Base-by-base conservation (phyloP, 768 basidiomycete genomes). In the Rhodosporidiobolus sp. region DNA sequence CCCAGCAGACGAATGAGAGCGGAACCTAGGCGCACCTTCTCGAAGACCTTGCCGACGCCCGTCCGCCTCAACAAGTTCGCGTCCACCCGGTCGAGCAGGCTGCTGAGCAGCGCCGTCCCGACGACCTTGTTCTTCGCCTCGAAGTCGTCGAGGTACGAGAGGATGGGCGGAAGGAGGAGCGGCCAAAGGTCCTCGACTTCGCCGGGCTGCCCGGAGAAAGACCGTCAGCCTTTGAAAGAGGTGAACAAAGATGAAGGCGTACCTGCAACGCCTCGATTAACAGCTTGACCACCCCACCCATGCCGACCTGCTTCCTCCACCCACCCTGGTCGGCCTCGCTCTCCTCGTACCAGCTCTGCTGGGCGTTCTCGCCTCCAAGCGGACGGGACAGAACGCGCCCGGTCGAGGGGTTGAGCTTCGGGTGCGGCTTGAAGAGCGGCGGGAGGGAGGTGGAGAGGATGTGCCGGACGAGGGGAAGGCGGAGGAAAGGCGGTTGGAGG, bases 141-240 rank as follows among this genome's bases (percentile, higher is more conserved):
- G 57, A 30, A 67, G 65, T 74, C 73, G 30, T 74, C 73, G 32
- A 74, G 62, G 38, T 43, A 74, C 17, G 60, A 16, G 32, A 74
- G 53, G 2, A 74, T 6, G 6, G 73, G 73, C 34, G 73, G 73
- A 1, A 74, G 57, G 11, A 74, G 38, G 24, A 58, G 46, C 0
- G 64, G 73, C 73, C 73, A 74, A 1, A 70, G 45, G 17, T 74
- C 73, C 45, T 74, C 73, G 32, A 70, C 34, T 34, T 74, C 69
- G 30, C 54, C 45, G 6, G 34, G 50, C 73, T 74, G 60, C 4
- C 1, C 24, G 1, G 14, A 17, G 14, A 30, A 11, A 6, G 4
- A 1, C n/a, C n/a, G 45, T 46, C 38, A 60, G 32, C 14, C 19
- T 5, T 46, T 10, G 17, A 3, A 4, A 16, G 6, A 6, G 30